phyloP scores from a whole-genome alignment of 2,329 filamentous ascomycete genomes.

The Xylaria arbuscula region DNA sequence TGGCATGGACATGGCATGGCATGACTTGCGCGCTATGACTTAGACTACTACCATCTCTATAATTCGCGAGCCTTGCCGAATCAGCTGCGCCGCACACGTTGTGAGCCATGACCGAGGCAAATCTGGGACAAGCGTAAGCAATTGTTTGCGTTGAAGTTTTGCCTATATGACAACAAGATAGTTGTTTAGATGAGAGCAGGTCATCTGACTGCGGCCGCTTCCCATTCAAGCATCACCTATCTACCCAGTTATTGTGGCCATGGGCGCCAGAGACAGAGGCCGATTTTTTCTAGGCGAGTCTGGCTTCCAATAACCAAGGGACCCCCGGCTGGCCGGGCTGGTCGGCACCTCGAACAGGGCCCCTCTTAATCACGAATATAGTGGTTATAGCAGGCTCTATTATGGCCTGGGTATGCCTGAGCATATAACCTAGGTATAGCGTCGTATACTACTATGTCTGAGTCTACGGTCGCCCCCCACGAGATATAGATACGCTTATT shows the following conservation, averaged over 20 bases:
- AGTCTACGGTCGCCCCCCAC: conserved; percentile 28
- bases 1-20: conserved; percentile 35
- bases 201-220: conserved; percentile 39
- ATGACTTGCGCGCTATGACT: conserved; percentile 39
- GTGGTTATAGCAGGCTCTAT: conserved; percentile 20
- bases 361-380: conserved; percentile 19
- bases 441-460: conserved; percentile 7
- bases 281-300: conserved; percentile 9
- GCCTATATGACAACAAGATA: conserved; percentile 39
- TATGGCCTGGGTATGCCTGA: conserved; percentile 12
- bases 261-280: conserved; percentile 33
- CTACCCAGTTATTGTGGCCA: conserved; percentile 29
- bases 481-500: conserved; percentile 25
- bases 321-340: conserved; percentile 22
- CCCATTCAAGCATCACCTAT: conserved; percentile 33
- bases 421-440: background rate
- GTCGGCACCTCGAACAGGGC: conserved; percentile 25
- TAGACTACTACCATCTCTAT: conserved; percentile 30
- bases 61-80: conserved; percentile 33
- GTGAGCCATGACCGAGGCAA: conserved; percentile 33
- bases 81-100: conserved; percentile 32
- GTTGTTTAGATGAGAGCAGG: conserved; percentile 27
- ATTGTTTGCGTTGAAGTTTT: conserved; percentile 37
- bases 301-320: conserved; percentile 23
- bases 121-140: conserved; percentile 37